Percentiles rank a stretch among this genome's conserved stretches.
Evolutionary conservation across 345 rosid species (phyloP).

Genomic region (Gossypium australe): DNA sequence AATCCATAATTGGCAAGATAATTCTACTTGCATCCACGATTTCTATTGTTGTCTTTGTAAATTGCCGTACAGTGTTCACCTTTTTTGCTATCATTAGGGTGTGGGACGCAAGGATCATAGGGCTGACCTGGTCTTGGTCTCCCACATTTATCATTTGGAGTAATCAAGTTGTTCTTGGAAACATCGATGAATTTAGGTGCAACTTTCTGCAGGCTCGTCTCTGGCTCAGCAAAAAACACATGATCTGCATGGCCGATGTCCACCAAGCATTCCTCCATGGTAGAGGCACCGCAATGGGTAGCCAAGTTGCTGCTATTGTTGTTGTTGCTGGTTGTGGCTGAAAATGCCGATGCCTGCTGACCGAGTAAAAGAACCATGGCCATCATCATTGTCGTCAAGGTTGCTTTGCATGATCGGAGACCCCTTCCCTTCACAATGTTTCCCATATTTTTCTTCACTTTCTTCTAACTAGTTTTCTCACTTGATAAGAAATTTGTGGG

Average conservation of each 20-base stretch:
- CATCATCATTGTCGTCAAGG: background rate
- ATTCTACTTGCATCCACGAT: background rate
- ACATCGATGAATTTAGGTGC: too few species aligned
- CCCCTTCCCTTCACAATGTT: background rate
- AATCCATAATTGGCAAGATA: too few species aligned
- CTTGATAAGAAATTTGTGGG: background rate
- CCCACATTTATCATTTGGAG: background rate
- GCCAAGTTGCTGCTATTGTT: background rate
- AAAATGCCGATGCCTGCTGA: background rate
- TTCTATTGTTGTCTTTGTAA: background rate
- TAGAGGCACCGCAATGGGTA: background rate
- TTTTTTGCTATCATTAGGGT: background rate
- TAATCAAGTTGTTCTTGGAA: too few species aligned
- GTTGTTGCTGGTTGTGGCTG: background rate
- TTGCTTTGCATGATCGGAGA: background rate
- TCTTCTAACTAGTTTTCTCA: background rate
- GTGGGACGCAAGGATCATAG: background rate
- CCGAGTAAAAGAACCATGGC: background rate
- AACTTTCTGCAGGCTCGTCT: background rate
- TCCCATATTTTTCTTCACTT: background rate
- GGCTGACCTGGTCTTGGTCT: background rate
- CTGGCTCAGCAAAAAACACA: background rate
- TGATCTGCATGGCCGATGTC: background rate
- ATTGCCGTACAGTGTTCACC: background rate
- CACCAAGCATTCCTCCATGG: background rate